A percentile compares a stretch with the other conserved stretches of the same genome.
These are phyloP conservation scores for Solanum peruvianum DNA, from an alignment of 257 asterid species.

Conservation along the genomic window DNA sequence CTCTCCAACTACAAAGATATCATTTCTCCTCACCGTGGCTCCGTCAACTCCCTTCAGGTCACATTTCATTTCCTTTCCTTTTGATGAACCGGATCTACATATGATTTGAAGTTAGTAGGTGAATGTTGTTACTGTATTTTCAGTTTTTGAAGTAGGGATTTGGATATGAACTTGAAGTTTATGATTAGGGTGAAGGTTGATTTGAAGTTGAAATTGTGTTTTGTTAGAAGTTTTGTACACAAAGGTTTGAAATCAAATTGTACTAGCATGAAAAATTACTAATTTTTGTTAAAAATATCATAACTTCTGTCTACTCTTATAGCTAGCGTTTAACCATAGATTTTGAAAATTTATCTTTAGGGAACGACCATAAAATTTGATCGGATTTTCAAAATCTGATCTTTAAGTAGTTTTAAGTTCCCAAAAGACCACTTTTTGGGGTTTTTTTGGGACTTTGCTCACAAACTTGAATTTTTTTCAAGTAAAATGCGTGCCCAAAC, in stretches of 20 bases:
- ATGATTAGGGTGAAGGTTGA: background rate
- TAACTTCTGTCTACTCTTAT: background rate
- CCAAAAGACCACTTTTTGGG: background rate
- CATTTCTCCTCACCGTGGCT: slow-evolving; percentile 80
- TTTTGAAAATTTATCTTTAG: background rate
- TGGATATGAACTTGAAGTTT: background rate
- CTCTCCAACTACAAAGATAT: slow-evolving; percentile 91
- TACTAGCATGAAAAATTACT: background rate
- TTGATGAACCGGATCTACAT: background rate
- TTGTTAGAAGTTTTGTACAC: background rate
- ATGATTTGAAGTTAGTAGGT: background rate
- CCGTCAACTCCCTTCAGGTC: slow-evolving; percentile 91
- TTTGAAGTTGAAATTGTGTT: background rate
- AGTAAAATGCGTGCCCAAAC: background rate
- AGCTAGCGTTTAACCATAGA: background rate
- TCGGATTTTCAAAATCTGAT: background rate
- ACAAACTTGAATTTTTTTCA: background rate
- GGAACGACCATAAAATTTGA: background rate
- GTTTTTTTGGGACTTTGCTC: background rate
- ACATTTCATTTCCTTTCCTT: background rate
- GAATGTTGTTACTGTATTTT: background rate
- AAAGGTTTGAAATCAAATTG: background rate
- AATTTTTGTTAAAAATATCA: background rate
- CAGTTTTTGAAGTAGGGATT: background rate
- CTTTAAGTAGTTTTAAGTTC: background rate